Percentiles rank a stretch among this genome's conserved stretches.
Conservation (phyloP, 306 rosid genomes). For the Gleditsia sinensis region DNA sequence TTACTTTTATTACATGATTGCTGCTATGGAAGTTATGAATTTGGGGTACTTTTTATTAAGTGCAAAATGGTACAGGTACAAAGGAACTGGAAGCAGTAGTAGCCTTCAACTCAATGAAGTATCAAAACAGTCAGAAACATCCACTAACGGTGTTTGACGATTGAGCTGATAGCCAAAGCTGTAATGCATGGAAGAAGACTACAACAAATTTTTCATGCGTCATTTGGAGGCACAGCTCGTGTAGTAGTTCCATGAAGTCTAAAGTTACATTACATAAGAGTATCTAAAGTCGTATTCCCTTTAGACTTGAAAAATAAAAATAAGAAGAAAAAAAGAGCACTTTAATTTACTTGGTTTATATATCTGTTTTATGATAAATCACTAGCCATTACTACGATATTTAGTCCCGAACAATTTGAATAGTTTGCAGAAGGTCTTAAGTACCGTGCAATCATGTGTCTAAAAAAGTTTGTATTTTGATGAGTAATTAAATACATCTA, state of each 20-base stretch:
- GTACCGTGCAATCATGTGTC: too few species aligned
- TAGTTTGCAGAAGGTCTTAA: too few species aligned
- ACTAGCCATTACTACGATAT: too few species aligned
- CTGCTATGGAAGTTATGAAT: slow-evolving; percentile 51
- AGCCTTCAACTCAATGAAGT: slow-evolving; percentile 37
- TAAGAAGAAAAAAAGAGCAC: background rate
- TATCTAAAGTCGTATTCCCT: background rate
- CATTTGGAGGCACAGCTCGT: background rate
- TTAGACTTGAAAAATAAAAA: too few species aligned
- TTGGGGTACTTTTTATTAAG: slow-evolving; percentile 62
- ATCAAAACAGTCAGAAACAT: slow-evolving; percentile 33
- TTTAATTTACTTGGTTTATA: too few species aligned
- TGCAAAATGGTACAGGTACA: slow-evolving; percentile 73
- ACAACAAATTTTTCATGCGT: background rate
- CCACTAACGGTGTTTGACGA: slow-evolving; percentile 32
- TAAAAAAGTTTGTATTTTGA: too few species aligned
- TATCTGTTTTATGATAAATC: too few species aligned
- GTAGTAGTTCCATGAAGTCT: background rate
- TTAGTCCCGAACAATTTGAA: too few species aligned
- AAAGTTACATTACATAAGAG: background rate
- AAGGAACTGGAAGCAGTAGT: slow-evolving; percentile 33
- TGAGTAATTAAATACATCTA: too few species aligned
- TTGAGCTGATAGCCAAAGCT: slow-evolving; percentile 4
- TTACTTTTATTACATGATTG: slow-evolving; percentile 62
- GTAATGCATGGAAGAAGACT: background rate